Conservation (phyloP, 805 yeast genomes). For the Millerozyma acaciae region DNA sequence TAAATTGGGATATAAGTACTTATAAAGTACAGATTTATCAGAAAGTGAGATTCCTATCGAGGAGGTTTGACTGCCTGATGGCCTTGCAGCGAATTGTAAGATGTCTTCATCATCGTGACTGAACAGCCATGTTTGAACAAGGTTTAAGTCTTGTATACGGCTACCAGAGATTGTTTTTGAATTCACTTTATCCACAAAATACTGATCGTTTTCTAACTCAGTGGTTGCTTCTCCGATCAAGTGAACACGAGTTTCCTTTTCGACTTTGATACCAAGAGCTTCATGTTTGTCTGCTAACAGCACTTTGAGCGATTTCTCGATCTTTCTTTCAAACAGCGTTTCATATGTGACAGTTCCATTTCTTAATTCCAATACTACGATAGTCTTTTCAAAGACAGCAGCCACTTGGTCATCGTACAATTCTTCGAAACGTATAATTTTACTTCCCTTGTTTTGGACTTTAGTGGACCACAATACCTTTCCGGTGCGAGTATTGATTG, state of each 20-base stretch:
- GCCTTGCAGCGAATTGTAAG: conserved; percentile 17
- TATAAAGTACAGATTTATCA: conserved; percentile 73
- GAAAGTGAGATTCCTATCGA: conserved; percentile 67
- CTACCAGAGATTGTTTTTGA: no score
- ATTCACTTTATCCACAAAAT: conserved; percentile 11
- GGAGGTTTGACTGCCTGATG: conserved; percentile 25
- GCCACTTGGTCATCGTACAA: background rate
- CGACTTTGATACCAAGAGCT: background rate
- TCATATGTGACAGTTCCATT: conserved; percentile 13
- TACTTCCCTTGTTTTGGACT: conserved; percentile 2
- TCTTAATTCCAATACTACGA: conserved; percentile 10
- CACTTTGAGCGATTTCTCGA: background rate
- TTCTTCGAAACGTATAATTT: background rate
- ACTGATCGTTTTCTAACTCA: conserved; percentile 7
- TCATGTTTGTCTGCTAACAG: background rate
- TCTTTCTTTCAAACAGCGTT: background rate
- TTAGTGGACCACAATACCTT: conserved; percentile 34
- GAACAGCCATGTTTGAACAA: conserved; percentile 35
- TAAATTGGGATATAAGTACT: conserved; percentile 71
- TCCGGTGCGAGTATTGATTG: conserved; percentile 41
- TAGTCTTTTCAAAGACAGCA: background rate
- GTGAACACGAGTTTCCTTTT: background rate
- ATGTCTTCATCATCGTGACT: conserved; percentile 13
- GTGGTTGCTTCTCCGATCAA: background rate
- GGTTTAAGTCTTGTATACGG: no score